Evolutionary conservation across 2,329 filamentous ascomycete genomes (phyloP).

Genomic region (Colletotrichum lentis): DNA sequence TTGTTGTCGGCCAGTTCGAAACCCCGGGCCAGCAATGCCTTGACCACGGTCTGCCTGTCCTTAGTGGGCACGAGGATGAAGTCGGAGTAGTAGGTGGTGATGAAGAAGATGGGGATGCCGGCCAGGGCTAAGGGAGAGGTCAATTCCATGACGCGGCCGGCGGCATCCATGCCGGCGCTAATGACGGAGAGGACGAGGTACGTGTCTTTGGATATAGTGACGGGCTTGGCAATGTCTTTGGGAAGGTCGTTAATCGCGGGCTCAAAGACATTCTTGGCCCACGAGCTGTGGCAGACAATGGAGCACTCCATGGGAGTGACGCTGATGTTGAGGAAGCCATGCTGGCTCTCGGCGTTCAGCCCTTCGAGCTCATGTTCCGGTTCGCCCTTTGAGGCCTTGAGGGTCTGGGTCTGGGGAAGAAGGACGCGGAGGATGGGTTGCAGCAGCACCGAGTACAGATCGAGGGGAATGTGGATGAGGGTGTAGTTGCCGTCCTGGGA

Average conservation of each 20-base stretch:
- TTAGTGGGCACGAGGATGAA: conserved; percentile 90
- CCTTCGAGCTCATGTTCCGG: conserved; percentile 54
- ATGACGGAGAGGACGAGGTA: conserved; percentile 91
- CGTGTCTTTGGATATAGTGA: conserved; percentile 81
- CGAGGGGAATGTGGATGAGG: conserved; percentile 87
- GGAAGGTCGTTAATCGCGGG: conserved; percentile 71
- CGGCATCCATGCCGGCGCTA: conserved; percentile 88
- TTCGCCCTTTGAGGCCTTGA: conserved; percentile 48
- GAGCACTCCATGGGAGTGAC: conserved; percentile 93
- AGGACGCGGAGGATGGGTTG: conserved; percentile 88
- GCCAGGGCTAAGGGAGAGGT: conserved; percentile 91
- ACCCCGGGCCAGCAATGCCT: conserved; percentile 78
- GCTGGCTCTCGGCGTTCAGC: conserved; percentile 62
- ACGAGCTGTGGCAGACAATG: conserved; percentile 81
- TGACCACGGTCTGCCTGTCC: conserved; percentile 76
- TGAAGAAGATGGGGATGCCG: conserved; percentile 96
- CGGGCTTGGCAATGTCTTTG: conserved; percentile 57
- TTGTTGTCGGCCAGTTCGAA: conserved; percentile 83
- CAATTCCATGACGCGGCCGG: conserved; percentile 88
- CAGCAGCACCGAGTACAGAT: conserved; percentile 79
- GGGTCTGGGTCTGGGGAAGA: conserved; percentile 67
- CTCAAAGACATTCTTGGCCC: conserved; percentile 77
- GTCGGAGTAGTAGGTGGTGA: conserved; percentile 97
- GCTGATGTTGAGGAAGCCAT: conserved; percentile 91
- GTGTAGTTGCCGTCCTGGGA: conserved; percentile 84